phyloP scores from a whole-genome alignment of 768 basidiomycete genomes.

The Hygrophoropsis aurantiaca region DNA sequence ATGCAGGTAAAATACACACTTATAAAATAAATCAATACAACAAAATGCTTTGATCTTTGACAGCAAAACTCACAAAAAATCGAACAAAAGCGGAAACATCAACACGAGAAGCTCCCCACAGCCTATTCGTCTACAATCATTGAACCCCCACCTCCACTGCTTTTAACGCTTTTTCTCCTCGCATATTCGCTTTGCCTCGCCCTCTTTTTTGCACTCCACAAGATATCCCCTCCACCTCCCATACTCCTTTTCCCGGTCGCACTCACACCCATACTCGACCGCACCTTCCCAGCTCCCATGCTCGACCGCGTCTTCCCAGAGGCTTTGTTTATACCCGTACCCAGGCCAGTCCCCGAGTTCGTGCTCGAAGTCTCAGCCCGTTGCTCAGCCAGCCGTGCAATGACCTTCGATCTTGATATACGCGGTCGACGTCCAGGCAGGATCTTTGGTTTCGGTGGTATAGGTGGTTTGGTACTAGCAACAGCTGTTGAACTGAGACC shows the following conservation, averaged over 20 bases:
- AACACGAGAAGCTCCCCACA: neutral
- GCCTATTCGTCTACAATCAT: slow-evolving; percentile 11
- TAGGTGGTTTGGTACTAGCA: slow-evolving; percentile 10
- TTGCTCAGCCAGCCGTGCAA: slow-evolving; percentile 73
- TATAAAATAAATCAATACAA: no score
- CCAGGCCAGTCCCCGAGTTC: slow-evolving; percentile 8
- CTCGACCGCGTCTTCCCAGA: slow-evolving; percentile 19
- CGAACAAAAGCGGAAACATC: neutral
- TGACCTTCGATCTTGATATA: slow-evolving; percentile 80
- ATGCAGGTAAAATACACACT: no score
- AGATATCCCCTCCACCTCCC: slow-evolving; percentile 36
- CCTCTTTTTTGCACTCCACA: slow-evolving; percentile 70
- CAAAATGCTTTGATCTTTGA: no score
- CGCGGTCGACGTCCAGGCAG: slow-evolving; percentile 61
- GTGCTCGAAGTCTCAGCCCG: slow-evolving; percentile 38
- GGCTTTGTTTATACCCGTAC: slow-evolving; percentile 3
- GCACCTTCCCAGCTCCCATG: slow-evolving; percentile 22
- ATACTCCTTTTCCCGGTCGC: slow-evolving; percentile 22
- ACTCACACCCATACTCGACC: slow-evolving; percentile 54
- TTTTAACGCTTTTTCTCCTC: slow-evolving; percentile 45
- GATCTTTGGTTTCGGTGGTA: slow-evolving; percentile 28
- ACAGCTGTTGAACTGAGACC: neutral
- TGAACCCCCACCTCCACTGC: slow-evolving; percentile 22
- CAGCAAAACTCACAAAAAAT: slow-evolving; percentile 10
- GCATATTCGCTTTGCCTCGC: slow-evolving; percentile 77